Evolutionary conservation across 2,329 filamentous ascomycete species (phyloP).

Genomic region (Cytospora schulzeri): DNA sequence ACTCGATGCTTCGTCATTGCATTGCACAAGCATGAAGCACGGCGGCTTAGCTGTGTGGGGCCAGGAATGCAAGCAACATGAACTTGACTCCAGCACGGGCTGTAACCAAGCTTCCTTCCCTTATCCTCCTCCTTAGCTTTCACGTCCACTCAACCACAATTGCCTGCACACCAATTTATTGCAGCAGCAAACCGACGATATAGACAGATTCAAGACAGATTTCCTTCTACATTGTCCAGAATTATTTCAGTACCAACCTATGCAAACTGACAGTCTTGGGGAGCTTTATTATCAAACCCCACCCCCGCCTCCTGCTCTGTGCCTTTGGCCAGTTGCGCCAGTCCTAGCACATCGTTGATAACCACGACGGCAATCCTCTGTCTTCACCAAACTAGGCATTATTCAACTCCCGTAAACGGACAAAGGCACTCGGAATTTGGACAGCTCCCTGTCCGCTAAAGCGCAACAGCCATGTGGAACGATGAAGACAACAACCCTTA

Average conservation of each 20-base stretch:
- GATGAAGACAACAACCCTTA: conserved; percentile 99
- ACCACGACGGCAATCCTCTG: not conserved
- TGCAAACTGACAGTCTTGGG: not conserved
- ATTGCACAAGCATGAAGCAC: not conserved
- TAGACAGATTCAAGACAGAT: not conserved
- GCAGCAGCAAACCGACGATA: not conserved
- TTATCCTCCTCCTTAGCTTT: not conserved
- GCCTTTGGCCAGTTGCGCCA: conserved; percentile 11
- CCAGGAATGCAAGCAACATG: not conserved
- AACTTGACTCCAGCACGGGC: no score
- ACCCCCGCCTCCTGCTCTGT: conserved; percentile 22
- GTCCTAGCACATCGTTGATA: not conserved
- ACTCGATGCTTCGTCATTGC: not conserved
- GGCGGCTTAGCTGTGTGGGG: not conserved
- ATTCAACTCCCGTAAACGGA: not conserved
- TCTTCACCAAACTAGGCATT: not conserved
- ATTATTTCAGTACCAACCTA: not conserved
- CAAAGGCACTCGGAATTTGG: no score
- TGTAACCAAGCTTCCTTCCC: not conserved
- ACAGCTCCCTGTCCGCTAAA: conserved; percentile 4
- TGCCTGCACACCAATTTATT: not conserved
- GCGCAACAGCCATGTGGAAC: conserved; percentile 78
- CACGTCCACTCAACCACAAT: not conserved
- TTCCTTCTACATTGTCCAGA: not conserved
- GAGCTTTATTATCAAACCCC: conserved; percentile 12